Evolutionary conservation across 805 yeast genomes (phyloP).

Genomic region (Barnettozyma vustinii): DNA sequence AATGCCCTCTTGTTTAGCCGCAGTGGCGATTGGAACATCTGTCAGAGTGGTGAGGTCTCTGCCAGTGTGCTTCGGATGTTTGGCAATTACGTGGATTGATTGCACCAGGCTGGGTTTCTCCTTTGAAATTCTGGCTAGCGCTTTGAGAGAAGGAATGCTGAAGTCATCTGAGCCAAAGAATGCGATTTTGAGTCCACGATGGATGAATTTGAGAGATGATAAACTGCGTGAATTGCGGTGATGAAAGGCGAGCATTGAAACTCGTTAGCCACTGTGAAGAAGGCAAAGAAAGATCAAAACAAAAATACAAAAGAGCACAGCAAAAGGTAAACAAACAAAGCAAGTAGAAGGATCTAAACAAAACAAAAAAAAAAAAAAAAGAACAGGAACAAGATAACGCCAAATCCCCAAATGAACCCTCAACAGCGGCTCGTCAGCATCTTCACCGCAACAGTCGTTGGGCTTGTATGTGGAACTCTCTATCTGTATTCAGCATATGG

Average conservation of each 20-base stretch:
- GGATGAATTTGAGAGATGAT: background rate
- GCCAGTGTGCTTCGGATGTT: conserved; percentile 61
- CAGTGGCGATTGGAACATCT: conserved; percentile 50
- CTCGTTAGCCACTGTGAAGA: background rate
- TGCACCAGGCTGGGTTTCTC: conserved; percentile 16
- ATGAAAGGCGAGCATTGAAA: background rate
- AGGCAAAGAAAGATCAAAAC: background rate
- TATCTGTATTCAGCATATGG: conserved; percentile 74
- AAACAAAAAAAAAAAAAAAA: too few relatives aligned
- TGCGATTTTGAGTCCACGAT: conserved; percentile 34
- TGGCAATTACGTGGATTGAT: conserved; percentile 54
- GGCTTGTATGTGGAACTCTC: conserved; percentile 65
- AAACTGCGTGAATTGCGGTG: background rate
- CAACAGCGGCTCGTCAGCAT: conserved; percentile 7
- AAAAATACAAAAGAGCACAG: too few relatives aligned
- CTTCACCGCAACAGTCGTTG: conserved; percentile 28
- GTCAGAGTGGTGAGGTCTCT: conserved; percentile 40
- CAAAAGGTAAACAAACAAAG: too few relatives aligned
- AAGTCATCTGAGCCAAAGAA: conserved; percentile 78
- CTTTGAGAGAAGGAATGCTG: conserved; percentile 49
- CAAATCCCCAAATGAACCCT: background rate
- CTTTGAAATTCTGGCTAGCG: conserved; percentile 26
- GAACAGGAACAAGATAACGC: too few relatives aligned
- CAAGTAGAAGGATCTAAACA: too few relatives aligned
- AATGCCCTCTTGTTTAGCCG: conserved; percentile 31